phyloP scores from a whole-genome alignment of 108 stramenopile genomes.

The Stephanodiscus minutulus region DNA sequence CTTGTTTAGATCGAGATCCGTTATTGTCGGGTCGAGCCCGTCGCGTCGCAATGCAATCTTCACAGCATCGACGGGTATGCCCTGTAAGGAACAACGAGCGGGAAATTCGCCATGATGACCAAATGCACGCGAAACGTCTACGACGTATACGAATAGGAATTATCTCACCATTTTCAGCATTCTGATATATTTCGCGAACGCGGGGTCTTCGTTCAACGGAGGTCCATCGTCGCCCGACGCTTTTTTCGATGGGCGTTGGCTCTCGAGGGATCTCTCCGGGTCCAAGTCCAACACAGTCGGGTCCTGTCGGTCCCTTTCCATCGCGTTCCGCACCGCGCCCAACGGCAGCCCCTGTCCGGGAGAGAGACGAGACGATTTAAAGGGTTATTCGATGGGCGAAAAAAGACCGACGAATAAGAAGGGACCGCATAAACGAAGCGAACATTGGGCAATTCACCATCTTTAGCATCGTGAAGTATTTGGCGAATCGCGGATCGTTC shows the following conservation, averaged over 20 bases:
- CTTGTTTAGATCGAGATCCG: conserved; percentile 73
- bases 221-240: conserved; percentile 36
- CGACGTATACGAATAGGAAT: neutral
- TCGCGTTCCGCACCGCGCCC: conserved; percentile 72
- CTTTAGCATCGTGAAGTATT: conserved; percentile 78
- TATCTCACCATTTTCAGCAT: conserved; percentile 55
- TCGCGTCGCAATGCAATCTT: conserved; percentile 67
- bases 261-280: conserved; percentile 60
- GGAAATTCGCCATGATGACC: neutral
- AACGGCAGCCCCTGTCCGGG: conserved; percentile 52
- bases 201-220: conserved; percentile 70
- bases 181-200: conserved; percentile 74
- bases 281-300: conserved; percentile 59
- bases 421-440: conserved; percentile 16
- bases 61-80: conserved; percentile 12
- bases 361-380: no score
- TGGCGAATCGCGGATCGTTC: conserved; percentile 69
- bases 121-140: neutral
- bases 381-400: conserved; percentile 5
- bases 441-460: conserved; percentile 34
- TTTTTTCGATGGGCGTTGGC: conserved; percentile 10
- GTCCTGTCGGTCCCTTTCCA: conserved; percentile 69
- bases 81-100: neutral
- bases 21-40: conserved; percentile 71
- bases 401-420: no score